Base-by-base conservation (phyloP, 345 rosid species). In the Laguncularia racemosa region DNA sequence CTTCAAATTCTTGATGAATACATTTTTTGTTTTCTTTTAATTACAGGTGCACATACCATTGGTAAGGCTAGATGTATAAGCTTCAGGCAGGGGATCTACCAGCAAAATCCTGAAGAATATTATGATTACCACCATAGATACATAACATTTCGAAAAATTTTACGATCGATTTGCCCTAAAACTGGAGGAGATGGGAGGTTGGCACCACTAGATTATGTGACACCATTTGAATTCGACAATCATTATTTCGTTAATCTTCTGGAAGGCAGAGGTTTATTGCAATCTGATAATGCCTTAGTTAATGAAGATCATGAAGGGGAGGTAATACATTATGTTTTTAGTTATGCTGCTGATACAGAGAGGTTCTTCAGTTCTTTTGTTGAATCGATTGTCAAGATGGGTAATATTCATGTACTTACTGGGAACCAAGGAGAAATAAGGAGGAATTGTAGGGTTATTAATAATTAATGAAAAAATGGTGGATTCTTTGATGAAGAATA, bases 31-130 rank as follows among this genome's bases (percentile, higher is more conserved):
- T 7, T 23, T 23, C 16, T 38, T 48, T 18, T 46, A 19, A 20
- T 47, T 17, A 47, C 68, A 78, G 80, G 95, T 0, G 73, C 88
- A 57, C 97, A 88, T 57, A 91, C 91, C 10, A 63, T 91, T 57
- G 93, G 97, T 16, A 73, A 68, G 57, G 96, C 96, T 48, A 81
- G 87, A 69, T 86, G 93, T 68, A 6, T 70, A 52, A 90, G 85
- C 77, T 83, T 90, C 72, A 81, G 79, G 70, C 81, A 85, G 65
- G 71, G 92, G 1, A 67, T 77, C 0, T 67, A 75, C 48, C 69
- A 79, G 26, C 64, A 65, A 20, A 78, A 55, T 48, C 17, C 55
- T 12, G 73, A 72, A 45, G 73, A 78, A 47, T 60, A 61, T 23
- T 58, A 81, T 26, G 89, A 88, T 38, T 69, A 58, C 51, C 82